phyloP scores from a whole-genome alignment of 2,329 filamentous ascomycete species.

The Trichoderma hamatum region DNA sequence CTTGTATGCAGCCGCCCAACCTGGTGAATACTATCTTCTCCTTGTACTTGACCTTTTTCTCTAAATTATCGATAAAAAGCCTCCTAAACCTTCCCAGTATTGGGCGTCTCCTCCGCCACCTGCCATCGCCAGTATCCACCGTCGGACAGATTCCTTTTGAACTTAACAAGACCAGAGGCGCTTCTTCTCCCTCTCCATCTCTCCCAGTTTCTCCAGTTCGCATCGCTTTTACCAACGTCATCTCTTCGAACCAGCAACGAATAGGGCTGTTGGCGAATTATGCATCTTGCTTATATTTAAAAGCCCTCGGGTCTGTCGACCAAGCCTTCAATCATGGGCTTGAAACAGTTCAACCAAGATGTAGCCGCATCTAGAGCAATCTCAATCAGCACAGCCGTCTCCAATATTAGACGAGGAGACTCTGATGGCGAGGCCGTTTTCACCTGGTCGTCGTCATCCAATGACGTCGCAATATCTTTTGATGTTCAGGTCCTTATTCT shows the following conservation, averaged over 20 bases:
- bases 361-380: slow-evolving; percentile 43
- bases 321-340: slow-evolving; percentile 56
- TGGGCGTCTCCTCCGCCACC: background rate
- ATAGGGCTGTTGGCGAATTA: background rate
- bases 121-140: background rate
- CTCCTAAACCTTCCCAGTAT: background rate
- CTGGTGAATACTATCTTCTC: background rate
- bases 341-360: slow-evolving; percentile 67
- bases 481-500: slow-evolving; percentile 44
- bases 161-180: background rate
- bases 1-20: background rate
- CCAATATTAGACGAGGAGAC: slow-evolving; percentile 60
- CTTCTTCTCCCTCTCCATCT: background rate
- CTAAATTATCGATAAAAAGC: background rate
- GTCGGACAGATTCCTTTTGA: background rate
- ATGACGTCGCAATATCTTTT: slow-evolving; percentile 35
- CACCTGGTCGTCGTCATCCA: slow-evolving; percentile 45
- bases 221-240: background rate
- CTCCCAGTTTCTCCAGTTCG: background rate
- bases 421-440: slow-evolving; percentile 75
- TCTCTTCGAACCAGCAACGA: background rate
- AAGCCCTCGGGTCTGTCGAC: background rate
- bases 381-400: slow-evolving; percentile 54
- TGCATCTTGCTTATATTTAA: background rate
- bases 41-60: background rate